These are phyloP conservation scores for Amanita pallidorosea DNA, from an alignment of 768 basidiomycete species.

Conservation along the genomic window DNA sequence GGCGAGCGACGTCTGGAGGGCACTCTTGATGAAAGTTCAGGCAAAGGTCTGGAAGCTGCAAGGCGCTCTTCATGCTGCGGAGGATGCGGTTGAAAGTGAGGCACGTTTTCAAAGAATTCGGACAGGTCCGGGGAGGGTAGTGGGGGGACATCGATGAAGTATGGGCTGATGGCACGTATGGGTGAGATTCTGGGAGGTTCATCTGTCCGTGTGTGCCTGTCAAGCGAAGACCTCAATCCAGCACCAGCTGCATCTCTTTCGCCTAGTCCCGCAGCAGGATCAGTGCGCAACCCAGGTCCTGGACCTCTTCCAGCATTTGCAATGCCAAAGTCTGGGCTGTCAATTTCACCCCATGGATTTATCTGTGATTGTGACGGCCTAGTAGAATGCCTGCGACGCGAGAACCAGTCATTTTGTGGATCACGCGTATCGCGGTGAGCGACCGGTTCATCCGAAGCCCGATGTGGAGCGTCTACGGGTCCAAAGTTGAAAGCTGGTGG, in stretches of 20 bases:
- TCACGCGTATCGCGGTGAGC: background rate
- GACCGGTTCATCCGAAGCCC: background rate
- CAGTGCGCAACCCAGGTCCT: background rate
- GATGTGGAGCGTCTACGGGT: background rate
- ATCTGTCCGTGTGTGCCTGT: background rate
- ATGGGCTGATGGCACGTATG: background rate
- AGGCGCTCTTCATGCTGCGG: background rate
- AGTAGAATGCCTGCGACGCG: background rate
- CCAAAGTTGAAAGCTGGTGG: background rate
- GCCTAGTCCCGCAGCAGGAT: background rate
- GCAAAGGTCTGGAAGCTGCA: background rate
- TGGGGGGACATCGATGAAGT: slow-evolving; percentile 13
- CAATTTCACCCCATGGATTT: background rate
- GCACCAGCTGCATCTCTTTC: slow-evolving; percentile 1
- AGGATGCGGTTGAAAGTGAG: slow-evolving; percentile 5
- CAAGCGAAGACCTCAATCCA: background rate
- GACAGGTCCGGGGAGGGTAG: slow-evolving; percentile 22
- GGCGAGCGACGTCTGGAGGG: background rate
- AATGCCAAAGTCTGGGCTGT: background rate
- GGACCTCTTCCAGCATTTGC: background rate
- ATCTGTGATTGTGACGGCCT: background rate
- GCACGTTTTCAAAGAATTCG: slow-evolving; percentile 12
- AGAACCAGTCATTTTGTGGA: slow-evolving; percentile 2
- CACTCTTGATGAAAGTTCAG: background rate
- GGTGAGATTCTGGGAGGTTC: background rate